phyloP scores from a whole-genome alignment of 768 basidiomycete species.

The Hypholoma fasciculare region DNA sequence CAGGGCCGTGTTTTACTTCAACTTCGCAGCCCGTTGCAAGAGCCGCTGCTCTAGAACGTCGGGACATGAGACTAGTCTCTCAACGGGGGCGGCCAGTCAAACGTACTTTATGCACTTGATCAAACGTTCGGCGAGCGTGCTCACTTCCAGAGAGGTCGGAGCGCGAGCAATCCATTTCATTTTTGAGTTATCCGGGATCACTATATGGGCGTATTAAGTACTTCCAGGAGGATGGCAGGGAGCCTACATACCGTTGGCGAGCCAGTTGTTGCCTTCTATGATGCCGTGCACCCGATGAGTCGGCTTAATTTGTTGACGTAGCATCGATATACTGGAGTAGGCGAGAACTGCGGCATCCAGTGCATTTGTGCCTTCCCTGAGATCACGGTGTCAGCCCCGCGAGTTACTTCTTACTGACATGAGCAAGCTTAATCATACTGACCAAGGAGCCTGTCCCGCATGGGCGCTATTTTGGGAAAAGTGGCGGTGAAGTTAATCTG shows the following conservation, averaged over 20 bases:
- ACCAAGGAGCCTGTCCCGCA: slow-evolving; percentile 80
- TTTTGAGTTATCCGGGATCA: slow-evolving; percentile 81
- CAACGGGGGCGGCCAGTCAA: background rate
- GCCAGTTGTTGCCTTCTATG: slow-evolving; percentile 67
- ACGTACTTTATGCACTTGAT: slow-evolving; percentile 72
- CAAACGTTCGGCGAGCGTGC: slow-evolving; percentile 56
- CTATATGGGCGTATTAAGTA: slow-evolving; percentile 24
- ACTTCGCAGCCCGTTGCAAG: slow-evolving; percentile 60
- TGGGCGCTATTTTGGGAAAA: slow-evolving; percentile 54
- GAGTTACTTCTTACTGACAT: background rate
- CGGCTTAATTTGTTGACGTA: slow-evolving; percentile 88
- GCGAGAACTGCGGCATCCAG: slow-evolving; percentile 87
- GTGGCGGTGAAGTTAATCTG: background rate
- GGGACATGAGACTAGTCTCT: background rate
- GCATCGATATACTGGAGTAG: slow-evolving; percentile 73
- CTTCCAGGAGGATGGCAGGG: background rate
- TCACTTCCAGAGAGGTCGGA: slow-evolving; percentile 57
- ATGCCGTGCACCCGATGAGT: slow-evolving; percentile 79
- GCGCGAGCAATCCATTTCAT: slow-evolving; percentile 76
- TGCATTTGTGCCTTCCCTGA: slow-evolving; percentile 80
- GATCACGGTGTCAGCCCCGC: background rate
- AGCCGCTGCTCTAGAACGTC: slow-evolving; percentile 57
- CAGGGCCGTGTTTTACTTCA: slow-evolving; percentile 36
- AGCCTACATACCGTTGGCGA: slow-evolving; percentile 58
- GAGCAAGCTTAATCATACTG: slow-evolving; percentile 11